Conservation (phyloP, 108 stramenopile species). For the Skeletonema menzelii region DNA sequence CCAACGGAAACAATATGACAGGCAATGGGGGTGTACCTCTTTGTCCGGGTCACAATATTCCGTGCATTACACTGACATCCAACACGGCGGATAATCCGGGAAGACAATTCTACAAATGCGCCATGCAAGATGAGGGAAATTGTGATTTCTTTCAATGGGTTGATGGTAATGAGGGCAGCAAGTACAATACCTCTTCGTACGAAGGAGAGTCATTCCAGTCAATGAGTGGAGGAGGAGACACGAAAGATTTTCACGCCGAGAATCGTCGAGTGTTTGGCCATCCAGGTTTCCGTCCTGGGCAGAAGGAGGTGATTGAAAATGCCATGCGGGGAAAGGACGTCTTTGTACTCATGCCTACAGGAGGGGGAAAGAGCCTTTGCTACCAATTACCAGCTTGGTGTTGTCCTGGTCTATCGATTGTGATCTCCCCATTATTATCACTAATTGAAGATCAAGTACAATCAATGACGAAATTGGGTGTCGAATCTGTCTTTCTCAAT, state of each 20-base stretch:
- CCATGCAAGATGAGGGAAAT: conserved; percentile 66
- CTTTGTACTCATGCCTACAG: conserved; percentile 99
- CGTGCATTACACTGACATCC: conserved; percentile 69
- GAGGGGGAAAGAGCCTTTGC: conserved; percentile 91
- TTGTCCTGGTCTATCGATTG: conserved; percentile 90
- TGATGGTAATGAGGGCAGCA: conserved; percentile 66
- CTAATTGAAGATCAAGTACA: conserved; percentile 98
- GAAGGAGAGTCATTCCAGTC: not conserved
- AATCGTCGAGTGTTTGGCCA: conserved; percentile 88
- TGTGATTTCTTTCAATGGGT: conserved; percentile 92
- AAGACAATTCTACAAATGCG: conserved; percentile 87
- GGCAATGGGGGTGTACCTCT: conserved; percentile 44
- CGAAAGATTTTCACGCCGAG: conserved; percentile 63
- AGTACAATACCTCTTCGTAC: conserved; percentile 10
- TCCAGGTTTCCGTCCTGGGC: conserved; percentile 87
- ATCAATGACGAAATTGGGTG: conserved; percentile 79
- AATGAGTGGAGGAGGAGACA: conserved; percentile 12
- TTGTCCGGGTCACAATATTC: conserved; percentile 78
- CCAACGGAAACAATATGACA: conserved; percentile 1
- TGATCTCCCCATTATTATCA: conserved; percentile 94
- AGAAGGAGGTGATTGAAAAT: conserved; percentile 88
- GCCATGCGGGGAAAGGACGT: conserved; percentile 92
- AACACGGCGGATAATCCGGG: conserved; percentile 64
- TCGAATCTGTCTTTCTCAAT: conserved; percentile 82
- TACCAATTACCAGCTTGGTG: conserved; percentile 98